Evolutionary conservation across 164 flowering plant species (phyloP), one percentile per base, ranked within the genome.

Genomic region (Aristolochia californica): DNA sequence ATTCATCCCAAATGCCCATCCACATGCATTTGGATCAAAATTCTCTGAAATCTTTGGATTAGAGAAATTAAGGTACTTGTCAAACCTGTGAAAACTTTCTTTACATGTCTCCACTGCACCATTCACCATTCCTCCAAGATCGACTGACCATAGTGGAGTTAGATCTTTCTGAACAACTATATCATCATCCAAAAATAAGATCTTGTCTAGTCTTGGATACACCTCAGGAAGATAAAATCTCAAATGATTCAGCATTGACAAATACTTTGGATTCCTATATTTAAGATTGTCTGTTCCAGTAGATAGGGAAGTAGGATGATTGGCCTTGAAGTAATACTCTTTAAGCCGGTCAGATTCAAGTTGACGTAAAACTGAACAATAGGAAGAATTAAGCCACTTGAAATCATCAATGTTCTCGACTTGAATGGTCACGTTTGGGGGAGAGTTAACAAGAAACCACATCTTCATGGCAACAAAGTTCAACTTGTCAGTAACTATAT

Each of bases 1-100:
- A 68, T 93, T 93, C 97, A 93, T 89, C 40, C 99, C 99, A 72
- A 70, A 93, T 48, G 99, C 99, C 99, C 97, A 89, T 18, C 96
- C 99, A 77, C 99, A 93, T 44, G 97, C 97, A 72, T 77, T 83
- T 59, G 90, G 89, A 66, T 83, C 78, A 66, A 93, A 93, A 66
- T 84, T 87, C 53, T 78, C 71, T 24, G 76, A 66, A 50, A 93
- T 93, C 67, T 64, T 66, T 24, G 97, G 96, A 70, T 93, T 80
- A 16, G 96, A 77, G 72, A 93, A 93, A 67, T 89, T 93, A 56
- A 93, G 91, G 76, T 93, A 93, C 70, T 87, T 89, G 52, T 87
- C 97, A 78, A 84, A 93, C 62, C 90, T 74, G 60, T 93, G 99
- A 65, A 93, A 93, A 71, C 97, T 89, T 76, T 87, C 91, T 66